Percentiles rank a stretch among this genome's conserved stretches.
phyloP scores from a whole-genome alignment of 2,329 filamentous ascomycete genomes.

The Trichocomaceae sp. region DNA sequence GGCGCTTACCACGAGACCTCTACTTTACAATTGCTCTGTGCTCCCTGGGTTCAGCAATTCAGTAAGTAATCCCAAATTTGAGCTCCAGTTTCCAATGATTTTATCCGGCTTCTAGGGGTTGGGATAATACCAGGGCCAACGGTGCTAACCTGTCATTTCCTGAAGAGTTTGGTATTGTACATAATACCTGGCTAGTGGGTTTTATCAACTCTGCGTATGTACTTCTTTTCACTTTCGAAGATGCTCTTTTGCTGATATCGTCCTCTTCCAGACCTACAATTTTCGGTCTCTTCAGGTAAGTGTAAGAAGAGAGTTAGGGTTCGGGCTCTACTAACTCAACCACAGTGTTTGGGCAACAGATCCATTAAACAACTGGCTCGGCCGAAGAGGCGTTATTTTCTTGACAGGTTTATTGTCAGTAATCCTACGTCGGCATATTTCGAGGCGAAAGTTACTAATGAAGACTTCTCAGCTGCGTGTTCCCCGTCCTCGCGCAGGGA shows the following conservation, averaged over 20 bases:
- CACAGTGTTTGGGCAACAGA: conserved; percentile 58
- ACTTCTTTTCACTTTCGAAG: conserved; percentile 15
- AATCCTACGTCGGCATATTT: conserved; percentile 58
- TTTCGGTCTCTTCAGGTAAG: conserved; percentile 16
- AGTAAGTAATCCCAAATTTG: conserved; percentile 16
- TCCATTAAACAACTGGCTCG: conserved; percentile 52
- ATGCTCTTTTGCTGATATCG: not conserved
- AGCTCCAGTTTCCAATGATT: not conserved
- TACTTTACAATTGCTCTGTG: conserved; percentile 30
- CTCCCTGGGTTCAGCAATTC: conserved; percentile 39
- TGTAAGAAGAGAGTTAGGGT: not conserved
- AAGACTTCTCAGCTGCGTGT: conserved; percentile 16
- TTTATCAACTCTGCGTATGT: conserved; percentile 51
- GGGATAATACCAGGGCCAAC: conserved; percentile 42
- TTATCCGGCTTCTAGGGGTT: conserved; percentile 20
- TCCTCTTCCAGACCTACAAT: conserved; percentile 10
- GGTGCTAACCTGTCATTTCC: conserved; percentile 41
- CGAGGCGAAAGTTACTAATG: conserved; percentile 27
- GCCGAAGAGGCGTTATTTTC: conserved; percentile 60
- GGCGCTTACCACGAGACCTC: conserved; percentile 14
- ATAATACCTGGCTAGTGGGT: conserved; percentile 56
- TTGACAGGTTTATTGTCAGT: conserved; percentile 56
- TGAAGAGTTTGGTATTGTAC: conserved; percentile 27
- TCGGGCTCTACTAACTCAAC: conserved; percentile 11
- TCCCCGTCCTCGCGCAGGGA: conserved; percentile 24